Base-by-base conservation (phyloP, 1,139 yeast genomes). In the Williopsis jadinii region DNA sequence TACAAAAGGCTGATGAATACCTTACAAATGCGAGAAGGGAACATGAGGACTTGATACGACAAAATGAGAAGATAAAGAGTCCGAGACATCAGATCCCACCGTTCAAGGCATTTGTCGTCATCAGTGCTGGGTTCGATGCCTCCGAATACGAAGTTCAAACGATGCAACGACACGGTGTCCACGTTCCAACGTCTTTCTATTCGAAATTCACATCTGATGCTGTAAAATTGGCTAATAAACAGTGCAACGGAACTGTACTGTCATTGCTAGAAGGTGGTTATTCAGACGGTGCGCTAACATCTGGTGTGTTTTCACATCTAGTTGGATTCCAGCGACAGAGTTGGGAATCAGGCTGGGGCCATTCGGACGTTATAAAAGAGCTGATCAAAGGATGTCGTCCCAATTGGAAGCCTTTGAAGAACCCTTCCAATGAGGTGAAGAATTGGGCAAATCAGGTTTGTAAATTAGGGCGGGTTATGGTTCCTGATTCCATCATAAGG, bases 41-140 rank as follows among this genome's bases (percentile, higher is more conserved):
- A 44, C 66, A 73, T 58, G 75, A 70, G 11, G 24, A 19, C 24
- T 19, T 19, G 24, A 6, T 19, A 19, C 24, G 24, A 19, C 19
- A 28, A 11, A 36, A 11, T 60, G 59, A 44, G 62, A 59, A 45
- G 60, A 61, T 44, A 61, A 64, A 47, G 61, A 54, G 35, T 47
- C 60, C 29, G 44, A 50, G n/a, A 63, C 61, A n/a, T 12, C 10
- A n/a, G 44, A 66, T 71, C 3, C 64, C 64, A 47, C 75, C 77
- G 1, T 84, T 81, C 61, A 81, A 80, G 54, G 87, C 92, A 0
- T 59, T 85, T 46, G 76, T 86, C 5, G 71, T 82, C 13, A 70
- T 86, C 2, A 83, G 94, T 34, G 92, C 95, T 1, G 95, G 95
- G 3, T 86, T 86, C 59, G 95, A 86, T 63, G 95, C 95, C 3